A percentile compares a stretch with the other conserved stretches of the same genome.
Evolutionary conservation across 1,284 basidiomycete species (phyloP).

Genomic region (Tausonia pullulans): DNA sequence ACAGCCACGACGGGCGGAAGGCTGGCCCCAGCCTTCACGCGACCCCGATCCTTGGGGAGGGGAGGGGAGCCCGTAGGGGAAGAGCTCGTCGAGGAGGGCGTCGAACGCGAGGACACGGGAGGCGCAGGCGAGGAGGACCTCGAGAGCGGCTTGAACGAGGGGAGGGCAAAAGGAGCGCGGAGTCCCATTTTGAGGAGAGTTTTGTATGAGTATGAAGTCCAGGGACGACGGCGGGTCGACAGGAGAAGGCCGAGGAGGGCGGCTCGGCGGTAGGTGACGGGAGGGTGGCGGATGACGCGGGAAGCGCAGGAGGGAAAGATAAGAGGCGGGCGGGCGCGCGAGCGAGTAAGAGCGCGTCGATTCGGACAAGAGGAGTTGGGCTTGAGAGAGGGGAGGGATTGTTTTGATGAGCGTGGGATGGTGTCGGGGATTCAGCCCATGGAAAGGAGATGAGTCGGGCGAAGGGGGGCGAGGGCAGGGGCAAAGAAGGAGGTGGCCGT

Average conservation of each 20-base stretch:
- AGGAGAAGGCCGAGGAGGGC: background rate
- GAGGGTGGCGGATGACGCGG: background rate
- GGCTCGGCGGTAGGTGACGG: background rate
- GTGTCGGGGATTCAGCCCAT: background rate
- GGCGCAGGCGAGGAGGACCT: slow-evolving; percentile 15
- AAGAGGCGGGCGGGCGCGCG: background rate
- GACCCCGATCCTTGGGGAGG: background rate
- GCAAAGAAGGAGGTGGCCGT: background rate
- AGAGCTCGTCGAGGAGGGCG: background rate
- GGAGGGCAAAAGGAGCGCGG: slow-evolving; percentile 13
- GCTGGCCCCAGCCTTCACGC: background rate
- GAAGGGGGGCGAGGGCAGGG: background rate
- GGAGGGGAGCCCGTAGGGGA: too few species aligned
- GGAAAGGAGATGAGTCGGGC: background rate
- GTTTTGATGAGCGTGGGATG: too few species aligned
- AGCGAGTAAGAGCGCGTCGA: background rate
- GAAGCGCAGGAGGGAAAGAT: background rate
- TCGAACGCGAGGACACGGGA: background rate
- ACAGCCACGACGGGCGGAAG: background rate
- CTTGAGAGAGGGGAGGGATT: background rate
- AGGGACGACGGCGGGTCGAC: background rate
- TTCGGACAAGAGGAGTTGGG: background rate
- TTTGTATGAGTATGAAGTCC: background rate
- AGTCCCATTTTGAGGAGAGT: slow-evolving; percentile 7
- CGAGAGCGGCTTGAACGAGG: slow-evolving; percentile 17